Percentiles rank a stretch among this genome's conserved stretches.
Evolutionary conservation across 1,284 basidiomycete species (phyloP).

Genomic region (Ustilago curta): DNA sequence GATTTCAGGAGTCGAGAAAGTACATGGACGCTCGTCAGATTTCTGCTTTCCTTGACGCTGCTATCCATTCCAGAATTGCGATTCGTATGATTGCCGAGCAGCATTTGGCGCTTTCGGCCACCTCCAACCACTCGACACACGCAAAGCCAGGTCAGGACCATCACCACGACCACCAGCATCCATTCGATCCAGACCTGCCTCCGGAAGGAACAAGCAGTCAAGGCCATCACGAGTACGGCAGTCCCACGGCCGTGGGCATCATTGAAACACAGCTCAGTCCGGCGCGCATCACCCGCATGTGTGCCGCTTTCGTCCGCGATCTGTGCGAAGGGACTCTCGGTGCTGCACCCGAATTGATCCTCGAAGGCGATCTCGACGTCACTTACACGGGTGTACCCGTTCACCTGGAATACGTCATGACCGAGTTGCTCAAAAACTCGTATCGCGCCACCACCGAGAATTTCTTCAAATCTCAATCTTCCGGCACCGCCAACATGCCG

Average conservation of each 20-base stretch:
- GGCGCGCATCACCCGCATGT: conserved; percentile 68
- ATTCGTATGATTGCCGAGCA: conserved; percentile 91
- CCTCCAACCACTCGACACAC: conserved; percentile 20
- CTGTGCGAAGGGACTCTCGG: conserved; percentile 89
- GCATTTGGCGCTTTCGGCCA: conserved; percentile 78
- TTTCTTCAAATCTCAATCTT: conserved; percentile 30
- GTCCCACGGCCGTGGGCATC: conserved; percentile 62
- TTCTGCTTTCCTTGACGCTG: conserved; percentile 82
- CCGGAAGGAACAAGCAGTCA: conserved; percentile 24
- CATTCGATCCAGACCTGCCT: conserved; percentile 43
- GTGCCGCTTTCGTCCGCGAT: conserved; percentile 81
- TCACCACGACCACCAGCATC: conserved; percentile 22
- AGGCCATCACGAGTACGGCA: conserved; percentile 42
- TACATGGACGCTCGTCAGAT: conserved; percentile 85
- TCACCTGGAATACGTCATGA: conserved; percentile 86
- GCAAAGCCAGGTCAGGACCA: conserved; percentile 13
- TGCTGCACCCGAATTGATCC: conserved; percentile 73
- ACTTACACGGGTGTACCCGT: conserved; percentile 81
- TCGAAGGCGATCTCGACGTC: conserved; percentile 51
- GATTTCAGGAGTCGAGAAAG: conserved; percentile 85
- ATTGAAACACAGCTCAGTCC: conserved; percentile 59
- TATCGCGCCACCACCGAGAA: conserved; percentile 79
- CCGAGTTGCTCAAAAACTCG: conserved; percentile 78
- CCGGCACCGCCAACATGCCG: conserved; percentile 67
- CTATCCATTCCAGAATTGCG: conserved; percentile 86